Conservation (phyloP, 345 rosid species). For the Populus alba region DNA sequence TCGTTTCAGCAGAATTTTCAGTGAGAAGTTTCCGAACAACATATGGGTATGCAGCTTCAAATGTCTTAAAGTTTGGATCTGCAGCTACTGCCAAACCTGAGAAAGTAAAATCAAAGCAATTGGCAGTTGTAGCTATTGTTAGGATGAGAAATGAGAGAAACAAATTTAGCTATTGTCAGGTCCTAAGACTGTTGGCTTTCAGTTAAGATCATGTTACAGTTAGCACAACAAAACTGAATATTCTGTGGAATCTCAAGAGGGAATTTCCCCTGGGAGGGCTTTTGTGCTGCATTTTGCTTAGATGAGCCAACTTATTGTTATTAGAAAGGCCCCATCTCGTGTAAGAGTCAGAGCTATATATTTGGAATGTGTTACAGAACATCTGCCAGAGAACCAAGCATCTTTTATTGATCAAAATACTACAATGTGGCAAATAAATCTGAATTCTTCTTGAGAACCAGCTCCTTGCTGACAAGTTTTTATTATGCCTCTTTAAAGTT, state of each 20-base stretch:
- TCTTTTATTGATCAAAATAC: background rate
- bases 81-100: slow-evolving; percentile 84
- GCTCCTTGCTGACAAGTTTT: background rate
- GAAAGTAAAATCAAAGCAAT: slow-evolving; percentile 14
- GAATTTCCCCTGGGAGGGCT: too few species aligned
- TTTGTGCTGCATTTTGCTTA: background rate
- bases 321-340: background rate
- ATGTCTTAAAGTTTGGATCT: slow-evolving; percentile 83
- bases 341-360: too few species aligned
- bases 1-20: slow-evolving; percentile 64
- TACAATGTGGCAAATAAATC: background rate
- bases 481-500: background rate
- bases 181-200: background rate
- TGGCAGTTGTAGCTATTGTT: too few species aligned
- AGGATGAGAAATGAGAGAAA: background rate
- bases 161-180: background rate
- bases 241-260: background rate
- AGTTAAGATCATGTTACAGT: background rate
- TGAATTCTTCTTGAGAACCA: background rate
- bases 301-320: too few species aligned
- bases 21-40: slow-evolving; percentile 82
- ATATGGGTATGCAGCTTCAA: slow-evolving; percentile 90
- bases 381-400: background rate
- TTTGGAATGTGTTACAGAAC: background rate
- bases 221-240: background rate